These are phyloP conservation scores for Chaetomium sp. DNA, from an alignment of 2,329 filamentous ascomycete species.

Conservation along the genomic window DNA sequence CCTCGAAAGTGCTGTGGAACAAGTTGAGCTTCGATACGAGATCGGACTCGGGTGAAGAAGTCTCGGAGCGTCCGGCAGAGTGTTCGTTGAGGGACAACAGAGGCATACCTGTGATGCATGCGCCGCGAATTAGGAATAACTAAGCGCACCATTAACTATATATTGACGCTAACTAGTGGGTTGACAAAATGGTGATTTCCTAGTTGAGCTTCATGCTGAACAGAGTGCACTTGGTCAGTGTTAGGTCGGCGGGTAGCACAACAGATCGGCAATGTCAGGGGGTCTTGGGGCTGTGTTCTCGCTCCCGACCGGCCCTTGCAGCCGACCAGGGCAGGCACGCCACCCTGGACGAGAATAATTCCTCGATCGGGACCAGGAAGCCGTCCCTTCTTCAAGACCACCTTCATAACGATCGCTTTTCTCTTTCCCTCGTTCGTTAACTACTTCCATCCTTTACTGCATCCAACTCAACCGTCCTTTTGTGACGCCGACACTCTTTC, in stretches of 20 bases:
- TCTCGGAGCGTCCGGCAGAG: not conserved
- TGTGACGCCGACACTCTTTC: conserved; percentile 29
- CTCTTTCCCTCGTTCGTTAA: conserved; percentile 6
- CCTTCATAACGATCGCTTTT: conserved; percentile 4
- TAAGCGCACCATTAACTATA: not conserved
- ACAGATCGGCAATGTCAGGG: conserved; percentile 21
- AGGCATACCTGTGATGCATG: not conserved
- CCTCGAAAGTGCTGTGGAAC: conserved; percentile 14
- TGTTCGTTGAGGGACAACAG: not conserved
- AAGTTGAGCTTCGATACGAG: conserved; percentile 15
- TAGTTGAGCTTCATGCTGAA: not conserved
- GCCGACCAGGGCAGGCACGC: conserved; percentile 18
- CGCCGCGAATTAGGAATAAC: no score
- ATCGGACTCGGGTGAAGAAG: not conserved
- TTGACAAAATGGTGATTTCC: no score
- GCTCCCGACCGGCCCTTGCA: conserved; percentile 23
- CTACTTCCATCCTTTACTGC: conserved; percentile 9
- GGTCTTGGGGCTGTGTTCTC: conserved; percentile 22
- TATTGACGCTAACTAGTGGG: no score
- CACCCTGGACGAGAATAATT: conserved; percentile 21
- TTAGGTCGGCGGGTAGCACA: not conserved
- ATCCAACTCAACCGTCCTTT: conserved; percentile 29
- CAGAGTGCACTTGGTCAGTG: not conserved
- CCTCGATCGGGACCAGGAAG: not conserved
- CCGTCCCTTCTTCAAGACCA: conserved; percentile 20